A percentile compares a stretch with the other conserved stretches of the same genome.
Conservation (phyloP, 2,329 filamentous ascomycete genomes). For the Scorias spongiosa region DNA sequence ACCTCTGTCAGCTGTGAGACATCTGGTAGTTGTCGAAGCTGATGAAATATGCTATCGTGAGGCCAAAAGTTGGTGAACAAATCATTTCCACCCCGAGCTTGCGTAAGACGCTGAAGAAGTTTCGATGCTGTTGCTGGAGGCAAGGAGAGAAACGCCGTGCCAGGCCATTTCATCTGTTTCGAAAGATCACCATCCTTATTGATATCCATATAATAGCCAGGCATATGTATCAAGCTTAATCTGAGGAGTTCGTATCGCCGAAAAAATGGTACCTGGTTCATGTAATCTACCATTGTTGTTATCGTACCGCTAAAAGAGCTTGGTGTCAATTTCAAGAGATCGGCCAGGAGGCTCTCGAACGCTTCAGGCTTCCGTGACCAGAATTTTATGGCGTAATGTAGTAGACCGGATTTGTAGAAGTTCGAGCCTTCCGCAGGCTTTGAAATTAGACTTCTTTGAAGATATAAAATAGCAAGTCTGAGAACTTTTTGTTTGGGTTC, state of each 20-base stretch:
- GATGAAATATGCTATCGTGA: slow-evolving; percentile 4
- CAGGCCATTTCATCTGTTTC: background rate
- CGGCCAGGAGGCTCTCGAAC: background rate
- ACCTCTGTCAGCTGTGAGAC: slow-evolving; percentile 2
- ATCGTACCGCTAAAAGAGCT: background rate
- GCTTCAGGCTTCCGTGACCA: background rate
- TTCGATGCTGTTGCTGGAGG: background rate
- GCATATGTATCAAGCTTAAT: slow-evolving; percentile 1
- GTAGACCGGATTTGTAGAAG: background rate
- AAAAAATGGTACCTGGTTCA: slow-evolving; percentile 1
- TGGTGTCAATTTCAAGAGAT: background rate
- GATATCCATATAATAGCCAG: slow-evolving; percentile 4
- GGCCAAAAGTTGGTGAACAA: background rate
- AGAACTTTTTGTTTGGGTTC: background rate
- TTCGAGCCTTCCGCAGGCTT: background rate
- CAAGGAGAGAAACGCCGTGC: background rate
- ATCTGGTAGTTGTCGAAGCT: background rate
- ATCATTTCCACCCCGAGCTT: background rate
- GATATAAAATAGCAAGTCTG: background rate
- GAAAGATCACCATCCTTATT: slow-evolving; percentile 4
- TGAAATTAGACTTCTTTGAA: background rate
- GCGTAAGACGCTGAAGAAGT: background rate
- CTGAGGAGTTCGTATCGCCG: background rate
- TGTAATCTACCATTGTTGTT: background rate
- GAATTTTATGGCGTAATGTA: slow-evolving; percentile 1